These are phyloP conservation scores for Neurospora sublineolata DNA, from an alignment of 495 filamentous ascomycete genomes.

Conservation along the genomic window DNA sequence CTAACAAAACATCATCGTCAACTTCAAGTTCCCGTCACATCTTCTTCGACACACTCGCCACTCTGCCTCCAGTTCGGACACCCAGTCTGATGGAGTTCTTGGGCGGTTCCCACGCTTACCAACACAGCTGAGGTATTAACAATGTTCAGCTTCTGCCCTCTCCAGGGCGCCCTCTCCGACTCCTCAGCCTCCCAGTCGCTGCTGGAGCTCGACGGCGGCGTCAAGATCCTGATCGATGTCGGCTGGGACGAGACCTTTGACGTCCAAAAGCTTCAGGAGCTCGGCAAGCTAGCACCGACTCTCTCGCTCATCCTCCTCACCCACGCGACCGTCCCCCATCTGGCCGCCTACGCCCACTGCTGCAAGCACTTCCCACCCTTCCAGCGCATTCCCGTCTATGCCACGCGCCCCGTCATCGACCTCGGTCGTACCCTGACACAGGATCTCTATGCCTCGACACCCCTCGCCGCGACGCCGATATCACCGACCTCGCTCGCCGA, in stretches of 20 bases:
- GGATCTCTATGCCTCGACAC: slow-evolving; percentile 85
- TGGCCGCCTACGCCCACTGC: slow-evolving; percentile 91
- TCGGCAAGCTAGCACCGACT: slow-evolving; percentile 79
- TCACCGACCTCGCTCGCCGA: slow-evolving; percentile 57
- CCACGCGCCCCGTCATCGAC: slow-evolving; percentile 84
- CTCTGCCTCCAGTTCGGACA: neutral
- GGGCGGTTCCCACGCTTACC: neutral
- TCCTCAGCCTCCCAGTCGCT: slow-evolving; percentile 87
- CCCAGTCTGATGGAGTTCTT: slow-evolving; percentile 5
- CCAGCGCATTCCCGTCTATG: slow-evolving; percentile 88
- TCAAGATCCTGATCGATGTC: slow-evolving; percentile 89
- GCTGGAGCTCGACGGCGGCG: slow-evolving; percentile 88
- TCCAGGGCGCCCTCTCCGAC: slow-evolving; percentile 80
- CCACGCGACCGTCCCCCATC: slow-evolving; percentile 78
- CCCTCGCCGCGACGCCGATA: slow-evolving; percentile 73
- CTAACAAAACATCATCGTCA: neutral
- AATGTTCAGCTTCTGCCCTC: slow-evolving; percentile 93
- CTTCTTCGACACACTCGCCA: neutral
- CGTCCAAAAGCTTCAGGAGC: slow-evolving; percentile 60
- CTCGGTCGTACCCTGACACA: slow-evolving; percentile 83
- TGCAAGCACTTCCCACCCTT: slow-evolving; percentile 94
- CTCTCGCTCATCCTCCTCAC: slow-evolving; percentile 91
- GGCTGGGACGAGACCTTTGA: slow-evolving; percentile 94
- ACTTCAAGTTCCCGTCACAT: neutral
- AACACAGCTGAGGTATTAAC: neutral